Evolutionary conservation across 2,329 filamentous ascomycete species (phyloP), one percentile per base, ranked within the genome.

Genomic region (Botrytis medusae): DNA sequence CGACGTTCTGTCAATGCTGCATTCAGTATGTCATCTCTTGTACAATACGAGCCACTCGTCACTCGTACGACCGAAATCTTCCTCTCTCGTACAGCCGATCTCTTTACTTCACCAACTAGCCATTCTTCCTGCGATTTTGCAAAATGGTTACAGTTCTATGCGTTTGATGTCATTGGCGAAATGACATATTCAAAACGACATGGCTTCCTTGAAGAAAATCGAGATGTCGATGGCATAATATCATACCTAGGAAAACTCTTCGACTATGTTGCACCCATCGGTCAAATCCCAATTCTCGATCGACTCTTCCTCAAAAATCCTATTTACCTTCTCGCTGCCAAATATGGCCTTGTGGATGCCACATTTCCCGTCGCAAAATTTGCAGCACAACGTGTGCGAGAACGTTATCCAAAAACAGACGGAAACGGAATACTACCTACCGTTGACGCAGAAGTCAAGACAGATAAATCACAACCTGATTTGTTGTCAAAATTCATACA

Each of bases 31-130:
- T 91, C 88, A 16, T 88, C 91, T 0, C 84, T 95, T 4, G 89
- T 94, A 34, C 89, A 92, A 79, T 94, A 94, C 78, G 93, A 96
- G 79, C 92, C 93, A 0, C 90, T 93, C 51, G 92, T 96, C 59
- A 92, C 93, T 80, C 91, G 90, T 76, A 93, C 91, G 1, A 90
- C 91, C 0, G 88, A 89, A 75, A 83, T 93, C 2, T 95, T 94
- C 80, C 86, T 95, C 9, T 82, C 86, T 46, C 88, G 89, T 79
- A 91, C 89, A 0, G 85, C 88, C 75, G 83, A 84, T 2, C 79
- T 90, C 4, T 91, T 86, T 76, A 86, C 84, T n/a, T 79, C 75
- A 8, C 16, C 44, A 29, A 54, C 40, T 14, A 40, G 29, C 46
- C 29, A 29, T 8, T 57, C 40, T 5, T 67, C 72, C 12, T 92